A percentile compares a stretch with the other conserved stretches of the same genome.
Evolutionary conservation across 768 basidiomycete genomes (phyloP).

Genomic region (Termitomyces sp.): DNA sequence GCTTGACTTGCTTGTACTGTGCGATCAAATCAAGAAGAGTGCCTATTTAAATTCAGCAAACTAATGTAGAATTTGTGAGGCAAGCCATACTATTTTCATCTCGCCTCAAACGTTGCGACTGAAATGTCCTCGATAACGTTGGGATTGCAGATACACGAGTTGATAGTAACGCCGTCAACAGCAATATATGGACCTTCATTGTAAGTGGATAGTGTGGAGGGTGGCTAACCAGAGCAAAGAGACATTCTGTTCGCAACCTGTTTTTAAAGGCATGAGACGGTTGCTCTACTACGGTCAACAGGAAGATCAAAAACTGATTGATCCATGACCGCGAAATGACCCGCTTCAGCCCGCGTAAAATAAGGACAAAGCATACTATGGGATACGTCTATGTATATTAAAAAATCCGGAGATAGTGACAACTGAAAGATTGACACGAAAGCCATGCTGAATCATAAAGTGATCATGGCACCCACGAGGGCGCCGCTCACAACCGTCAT

Average conservation of each 20-base stretch:
- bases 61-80: not conserved
- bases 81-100: slow-evolving; percentile 8
- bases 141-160: not conserved
- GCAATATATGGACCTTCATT: slow-evolving; percentile 10
- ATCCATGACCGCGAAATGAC: not conserved
- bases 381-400: not conserved
- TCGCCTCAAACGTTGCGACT: not conserved
- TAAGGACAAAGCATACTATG: not conserved
- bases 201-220: not conserved
- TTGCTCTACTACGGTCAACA: no score
- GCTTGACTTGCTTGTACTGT: slow-evolving; percentile 8
- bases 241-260: not conserved
- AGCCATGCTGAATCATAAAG: slow-evolving; percentile 18
- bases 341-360: not conserved
- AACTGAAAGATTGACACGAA: not conserved
- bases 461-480: slow-evolving; percentile 33
- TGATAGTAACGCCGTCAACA: slow-evolving; percentile 13
- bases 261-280: no score
- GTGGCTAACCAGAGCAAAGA: slow-evolving; percentile 14
- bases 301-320: no score
- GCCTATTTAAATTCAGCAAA: not conserved
- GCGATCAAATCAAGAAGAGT: slow-evolving; percentile 10
- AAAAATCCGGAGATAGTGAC: not conserved
- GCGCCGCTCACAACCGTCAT: slow-evolving; percentile 32
- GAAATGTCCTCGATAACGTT: not conserved